Evolutionary conservation across 176 grass and related monocot genomes (phyloP).

Genomic region (Rhynchospora tenuis): DNA sequence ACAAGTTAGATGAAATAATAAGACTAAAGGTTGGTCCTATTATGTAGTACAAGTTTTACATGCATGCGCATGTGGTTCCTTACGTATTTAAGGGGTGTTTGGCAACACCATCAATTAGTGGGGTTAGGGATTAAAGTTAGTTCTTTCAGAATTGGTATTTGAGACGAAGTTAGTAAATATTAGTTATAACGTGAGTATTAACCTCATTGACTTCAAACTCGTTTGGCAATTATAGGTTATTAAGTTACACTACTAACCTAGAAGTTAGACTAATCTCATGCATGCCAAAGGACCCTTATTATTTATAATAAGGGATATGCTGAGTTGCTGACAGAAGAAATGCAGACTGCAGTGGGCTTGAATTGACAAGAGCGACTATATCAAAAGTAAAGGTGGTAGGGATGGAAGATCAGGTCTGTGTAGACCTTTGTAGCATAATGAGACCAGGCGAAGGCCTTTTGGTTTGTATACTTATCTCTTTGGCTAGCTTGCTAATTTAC

Average conservation of each 20-base stretch:
- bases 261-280: too few species aligned
- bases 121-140: too few species aligned
- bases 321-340: conserved; percentile 93
- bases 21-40: conserved; percentile 84
- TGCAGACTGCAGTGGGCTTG: conserved; percentile 44
- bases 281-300: too few species aligned
- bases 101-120: too few species aligned
- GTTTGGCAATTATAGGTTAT: too few species aligned
- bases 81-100: too few species aligned
- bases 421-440: conserved; percentile 96
- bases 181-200: too few species aligned
- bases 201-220: too few species aligned
- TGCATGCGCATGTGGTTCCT: not conserved
- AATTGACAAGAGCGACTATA: conserved; percentile 64
- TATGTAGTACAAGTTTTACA: not conserved
- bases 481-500: not conserved
- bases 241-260: too few species aligned
- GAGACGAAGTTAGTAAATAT: too few species aligned
- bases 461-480: conserved; percentile 43
- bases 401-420: conserved; percentile 94
- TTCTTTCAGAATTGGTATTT: conserved; percentile 33
- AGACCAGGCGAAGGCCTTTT: conserved; percentile 85
- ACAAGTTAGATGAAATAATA: conserved; percentile 64
- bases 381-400: conserved; percentile 68
- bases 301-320: conserved; percentile 92